A percentile compares a stretch with the other conserved stretches of the same genome.
Conservation (phyloP, 2,329 filamentous ascomycete genomes). For the Chrysosporium keratinophilum region DNA sequence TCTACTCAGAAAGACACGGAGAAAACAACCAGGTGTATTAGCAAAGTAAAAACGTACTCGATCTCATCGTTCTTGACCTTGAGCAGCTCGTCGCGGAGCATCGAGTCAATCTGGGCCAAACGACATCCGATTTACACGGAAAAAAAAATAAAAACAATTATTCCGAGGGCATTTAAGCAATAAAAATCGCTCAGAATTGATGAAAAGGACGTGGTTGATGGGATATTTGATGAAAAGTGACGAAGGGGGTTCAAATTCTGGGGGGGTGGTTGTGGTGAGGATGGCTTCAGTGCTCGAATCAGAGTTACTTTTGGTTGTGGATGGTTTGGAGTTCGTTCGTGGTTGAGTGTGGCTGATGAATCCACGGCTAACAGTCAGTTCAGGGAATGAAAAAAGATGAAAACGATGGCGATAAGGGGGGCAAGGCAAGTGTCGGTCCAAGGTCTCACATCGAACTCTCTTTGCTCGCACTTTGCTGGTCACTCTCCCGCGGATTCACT, state of each 20-base stretch:
- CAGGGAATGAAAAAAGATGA: not conserved
- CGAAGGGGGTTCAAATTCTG: conserved; percentile 16
- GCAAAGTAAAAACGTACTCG: conserved; percentile 36
- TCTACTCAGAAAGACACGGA: conserved; percentile 16
- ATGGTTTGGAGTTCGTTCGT: too few species aligned
- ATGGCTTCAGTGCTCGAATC: not conserved
- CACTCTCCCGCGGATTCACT: not conserved
- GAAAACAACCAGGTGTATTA: conserved; percentile 20
- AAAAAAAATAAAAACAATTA: conserved; percentile 31
- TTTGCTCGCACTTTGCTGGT: not conserved
- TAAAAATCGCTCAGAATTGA: conserved; percentile 38
- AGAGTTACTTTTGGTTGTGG: not conserved
- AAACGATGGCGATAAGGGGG: not conserved
- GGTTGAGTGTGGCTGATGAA: too few species aligned
- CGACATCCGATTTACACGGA: conserved; percentile 42
- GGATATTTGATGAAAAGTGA: conserved; percentile 24
- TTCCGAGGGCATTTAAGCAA: conserved; percentile 35
- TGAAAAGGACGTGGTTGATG: conserved; percentile 34
- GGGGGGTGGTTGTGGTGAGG: not conserved
- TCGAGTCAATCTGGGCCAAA: conserved; percentile 39
- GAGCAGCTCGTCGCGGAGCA: conserved; percentile 42
- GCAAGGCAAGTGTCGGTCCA: not conserved
- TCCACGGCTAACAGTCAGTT: too few species aligned
- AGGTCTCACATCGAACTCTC: not conserved
- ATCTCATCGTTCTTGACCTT: conserved; percentile 43